These are phyloP conservation scores for Geotrichum restrictum DNA, from an alignment of 1,139 yeast genomes.

Conservation along the genomic window DNA sequence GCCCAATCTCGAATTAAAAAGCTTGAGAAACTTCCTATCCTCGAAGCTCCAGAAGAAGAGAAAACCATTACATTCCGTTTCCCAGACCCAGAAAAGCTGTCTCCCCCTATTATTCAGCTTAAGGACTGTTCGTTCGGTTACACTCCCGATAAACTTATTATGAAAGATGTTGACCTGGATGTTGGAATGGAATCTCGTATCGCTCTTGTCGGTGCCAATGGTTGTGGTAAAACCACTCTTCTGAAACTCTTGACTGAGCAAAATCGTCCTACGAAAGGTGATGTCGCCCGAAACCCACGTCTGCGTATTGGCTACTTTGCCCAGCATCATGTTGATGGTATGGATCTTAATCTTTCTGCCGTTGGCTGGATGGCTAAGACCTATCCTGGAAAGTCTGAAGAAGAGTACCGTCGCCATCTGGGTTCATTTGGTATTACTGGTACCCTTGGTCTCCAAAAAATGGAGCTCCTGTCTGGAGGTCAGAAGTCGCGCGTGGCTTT, in stretches of 20 bases:
- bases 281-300: slow-evolving; percentile 74
- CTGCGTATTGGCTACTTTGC: slow-evolving; percentile 95
- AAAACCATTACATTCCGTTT: slow-evolving; percentile 79
- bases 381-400: slow-evolving; percentile 92
- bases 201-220: slow-evolving; percentile 97
- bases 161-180: slow-evolving; percentile 78
- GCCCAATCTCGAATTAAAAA: slow-evolving; percentile 97
- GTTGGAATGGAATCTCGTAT: slow-evolving; percentile 92
- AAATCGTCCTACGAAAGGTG: slow-evolving; percentile 67
- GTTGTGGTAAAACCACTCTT: slow-evolving; percentile 97
- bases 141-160: slow-evolving; percentile 54
- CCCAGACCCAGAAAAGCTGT: slow-evolving; percentile 89
- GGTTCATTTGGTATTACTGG: slow-evolving; percentile 98
- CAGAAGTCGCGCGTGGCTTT: slow-evolving; percentile 97
- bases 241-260: slow-evolving; percentile 80
- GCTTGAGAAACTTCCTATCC: slow-evolving; percentile 83
- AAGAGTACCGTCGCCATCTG: slow-evolving; percentile 92
- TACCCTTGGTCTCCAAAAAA: slow-evolving; percentile 83
- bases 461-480: slow-evolving; percentile 91
- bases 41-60: slow-evolving; percentile 95
- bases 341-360: slow-evolving; percentile 85
- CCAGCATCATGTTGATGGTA: slow-evolving; percentile 98
- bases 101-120: slow-evolving; percentile 91
- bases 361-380: slow-evolving; percentile 90
- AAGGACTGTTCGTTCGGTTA: slow-evolving; percentile 87